Evolutionary conservation across 495 filamentous ascomycete genomes (phyloP), one percentile per base, ranked within the genome.

Genomic region (Aspergillus sclerotiicarbonarius): DNA sequence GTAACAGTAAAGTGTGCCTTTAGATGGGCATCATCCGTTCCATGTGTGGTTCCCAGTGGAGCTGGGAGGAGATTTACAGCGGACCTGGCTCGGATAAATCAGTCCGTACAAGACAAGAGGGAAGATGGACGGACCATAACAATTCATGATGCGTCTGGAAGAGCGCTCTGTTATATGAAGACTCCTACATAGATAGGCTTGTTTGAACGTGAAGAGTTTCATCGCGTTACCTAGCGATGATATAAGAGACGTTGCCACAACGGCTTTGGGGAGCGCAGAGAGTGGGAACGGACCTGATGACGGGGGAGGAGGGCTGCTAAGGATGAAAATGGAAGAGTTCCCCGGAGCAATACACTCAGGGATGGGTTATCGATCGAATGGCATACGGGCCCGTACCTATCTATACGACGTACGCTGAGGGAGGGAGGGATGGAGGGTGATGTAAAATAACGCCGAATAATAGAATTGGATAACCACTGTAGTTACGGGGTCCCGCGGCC

Each of bases 81-180:
- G 35, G 35, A 51, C 46, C 39, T 57, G 47, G 35, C 35, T 58
- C 56, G 52, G 58, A 55, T 60, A 54, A 60, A 32, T 50, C 29
- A 16, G 8, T 50, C 47, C 13, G 18, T 41, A 41, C n/a, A 41
- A 41, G n/a, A n/a, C 13, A 12, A 41, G 15, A n/a, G 10, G 13
- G n/a, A 41, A n/a, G 9, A n/a, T 41, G 37, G n/a, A n/a, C 37
- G 13, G 37, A 15, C 37, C 1, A 12, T 41, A 1, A 12, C 9
- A 12, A n/a, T n/a, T 37, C 5, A 25, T 25, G 10, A 41, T n/a
- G 9, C 7, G 0, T 41, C 12, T 41, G n/a, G 37, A 15, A 25
- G 37, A n/a, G 4, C 33, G 33, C 5, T n/a, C 13, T 12, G 5
- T 41, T 15, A 12, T 37, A 25, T 25, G 5, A 25, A 25, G 25